phyloP scores from a whole-genome alignment of 495 filamentous ascomycete species.

The Podospora bellae-mahoneyi region DNA sequence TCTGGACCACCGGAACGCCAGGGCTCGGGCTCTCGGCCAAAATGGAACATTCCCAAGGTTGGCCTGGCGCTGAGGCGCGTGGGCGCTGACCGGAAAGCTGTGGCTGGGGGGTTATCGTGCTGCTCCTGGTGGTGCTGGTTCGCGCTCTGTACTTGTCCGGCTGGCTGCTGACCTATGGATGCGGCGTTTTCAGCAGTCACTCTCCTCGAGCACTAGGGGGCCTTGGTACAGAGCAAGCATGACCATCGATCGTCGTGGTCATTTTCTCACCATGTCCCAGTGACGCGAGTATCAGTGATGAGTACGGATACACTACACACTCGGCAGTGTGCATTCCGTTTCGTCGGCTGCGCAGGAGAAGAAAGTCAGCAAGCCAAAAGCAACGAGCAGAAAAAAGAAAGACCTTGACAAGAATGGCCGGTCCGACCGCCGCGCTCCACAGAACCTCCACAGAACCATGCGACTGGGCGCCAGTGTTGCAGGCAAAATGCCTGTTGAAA shows the following conservation, averaged over 20 bases:
- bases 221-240: neutral
- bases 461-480: neutral
- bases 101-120: conserved; percentile 4
- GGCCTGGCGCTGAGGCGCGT: neutral
- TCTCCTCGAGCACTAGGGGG: neutral
- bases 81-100: neutral
- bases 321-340: conserved; percentile 8
- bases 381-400: neutral
- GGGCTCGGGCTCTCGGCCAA: conserved; percentile 12
- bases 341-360: conserved; percentile 3
- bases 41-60: conserved; percentile 13
- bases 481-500: conserved; percentile 4
- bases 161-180: neutral
- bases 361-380: neutral
- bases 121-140: neutral
- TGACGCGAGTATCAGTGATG: neutral
- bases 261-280: neutral
- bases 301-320: neutral
- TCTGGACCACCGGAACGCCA: conserved; percentile 12
- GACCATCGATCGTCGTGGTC: neutral
- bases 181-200: neutral
- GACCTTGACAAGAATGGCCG: neutral
- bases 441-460: neutral
- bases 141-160: neutral
- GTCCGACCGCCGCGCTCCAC: neutral